These are phyloP conservation scores for Cutaneotrichosporon sp. DNA, from an alignment of 1,284 basidiomycete species.

Conservation along the genomic window DNA sequence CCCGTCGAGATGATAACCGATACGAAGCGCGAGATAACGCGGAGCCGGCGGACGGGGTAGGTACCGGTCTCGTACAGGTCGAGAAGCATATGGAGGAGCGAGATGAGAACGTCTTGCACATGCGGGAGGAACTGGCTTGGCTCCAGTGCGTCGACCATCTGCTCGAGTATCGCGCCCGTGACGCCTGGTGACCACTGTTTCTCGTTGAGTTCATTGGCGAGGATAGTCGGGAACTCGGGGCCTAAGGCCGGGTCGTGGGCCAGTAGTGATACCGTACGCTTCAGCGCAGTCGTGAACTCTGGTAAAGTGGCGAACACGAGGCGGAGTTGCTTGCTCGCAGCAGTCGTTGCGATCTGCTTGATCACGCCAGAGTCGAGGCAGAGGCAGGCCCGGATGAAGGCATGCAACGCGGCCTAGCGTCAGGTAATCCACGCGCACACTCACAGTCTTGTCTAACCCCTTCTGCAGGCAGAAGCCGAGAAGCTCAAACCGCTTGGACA, in stretches of 20 bases:
- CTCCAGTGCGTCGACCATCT: conserved; percentile 28
- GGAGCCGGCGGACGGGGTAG: conserved; percentile 37
- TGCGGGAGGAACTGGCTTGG: conserved; percentile 31
- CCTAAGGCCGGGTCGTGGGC: conserved; percentile 10
- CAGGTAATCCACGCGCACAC: not conserved
- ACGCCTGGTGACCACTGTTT: conserved; percentile 10
- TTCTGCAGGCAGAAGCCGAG: conserved; percentile 64
- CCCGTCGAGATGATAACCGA: conserved; percentile 29
- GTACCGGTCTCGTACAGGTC: conserved; percentile 31
- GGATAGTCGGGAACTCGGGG: conserved; percentile 10
- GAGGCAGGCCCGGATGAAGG: conserved; percentile 25
- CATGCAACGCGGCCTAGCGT: conserved; percentile 26
- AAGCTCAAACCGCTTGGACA: conserved; percentile 67
- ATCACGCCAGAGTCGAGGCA: conserved; percentile 6
- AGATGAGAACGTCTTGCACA: conserved; percentile 28
- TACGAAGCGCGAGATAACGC: conserved; percentile 24
- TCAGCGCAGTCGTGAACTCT: conserved; percentile 23
- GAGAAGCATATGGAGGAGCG: conserved; percentile 34
- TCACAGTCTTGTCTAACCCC: conserved; percentile 54
- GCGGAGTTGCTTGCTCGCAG: conserved; percentile 11
- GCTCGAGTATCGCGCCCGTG: conserved; percentile 35
- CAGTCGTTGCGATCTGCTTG: conserved; percentile 2
- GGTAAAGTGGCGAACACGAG: conserved; percentile 14
- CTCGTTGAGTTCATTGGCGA: conserved; percentile 12
- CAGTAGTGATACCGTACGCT: conserved; percentile 21